Conservation (phyloP, 176 grass and related monocot genomes). For the Poa pratensis region DNA sequence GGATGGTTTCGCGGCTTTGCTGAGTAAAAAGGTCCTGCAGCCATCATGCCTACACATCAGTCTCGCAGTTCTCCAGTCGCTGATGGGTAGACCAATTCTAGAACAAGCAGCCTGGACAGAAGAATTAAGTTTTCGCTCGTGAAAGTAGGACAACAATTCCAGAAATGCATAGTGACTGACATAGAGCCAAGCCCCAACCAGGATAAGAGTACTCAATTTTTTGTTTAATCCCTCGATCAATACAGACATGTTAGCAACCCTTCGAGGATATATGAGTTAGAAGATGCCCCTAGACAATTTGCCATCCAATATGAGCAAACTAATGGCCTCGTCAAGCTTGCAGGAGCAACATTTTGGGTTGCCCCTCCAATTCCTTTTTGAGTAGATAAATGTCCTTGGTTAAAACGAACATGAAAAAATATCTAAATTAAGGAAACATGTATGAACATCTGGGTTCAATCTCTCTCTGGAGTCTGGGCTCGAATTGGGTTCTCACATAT, state of each 20-base stretch:
- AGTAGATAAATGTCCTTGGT: neutral
- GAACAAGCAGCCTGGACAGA: neutral
- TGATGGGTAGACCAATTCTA: neutral
- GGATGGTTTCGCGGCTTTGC: neutral
- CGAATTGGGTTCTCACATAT: neutral
- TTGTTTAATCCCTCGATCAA: neutral
- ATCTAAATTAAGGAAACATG: too few relatives aligned
- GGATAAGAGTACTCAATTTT: neutral
- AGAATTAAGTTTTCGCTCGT: neutral
- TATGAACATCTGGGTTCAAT: neutral
- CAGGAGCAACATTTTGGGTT: neutral
- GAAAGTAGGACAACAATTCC: neutral
- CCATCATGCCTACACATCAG: neutral
- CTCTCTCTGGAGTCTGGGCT: neutral
- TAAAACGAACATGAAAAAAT: neutral
- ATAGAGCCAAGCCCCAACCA: conserved; percentile 1
- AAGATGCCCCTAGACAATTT: neutral
- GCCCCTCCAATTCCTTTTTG: neutral
- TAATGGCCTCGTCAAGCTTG: neutral
- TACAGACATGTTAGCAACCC: neutral
- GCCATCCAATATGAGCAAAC: neutral
- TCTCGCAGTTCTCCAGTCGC: neutral
- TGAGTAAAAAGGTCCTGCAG: neutral
- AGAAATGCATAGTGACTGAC: neutral
- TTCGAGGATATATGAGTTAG: neutral